Percentiles rank a stretch among this genome's conserved stretches.
Evolutionary conservation across 2,329 filamentous ascomycete genomes (phyloP).

Genomic region (Aureobasidium sp.): DNA sequence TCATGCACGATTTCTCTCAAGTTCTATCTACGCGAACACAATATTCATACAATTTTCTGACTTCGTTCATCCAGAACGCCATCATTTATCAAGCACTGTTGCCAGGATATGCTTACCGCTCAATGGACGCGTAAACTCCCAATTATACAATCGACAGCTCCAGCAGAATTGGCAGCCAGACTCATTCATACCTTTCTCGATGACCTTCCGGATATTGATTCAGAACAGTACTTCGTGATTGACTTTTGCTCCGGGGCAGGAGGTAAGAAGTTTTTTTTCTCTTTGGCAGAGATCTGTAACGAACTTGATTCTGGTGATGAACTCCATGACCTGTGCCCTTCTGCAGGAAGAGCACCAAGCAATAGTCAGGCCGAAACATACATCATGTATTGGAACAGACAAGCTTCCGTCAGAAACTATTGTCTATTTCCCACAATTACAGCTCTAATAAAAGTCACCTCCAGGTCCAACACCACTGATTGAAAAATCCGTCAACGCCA

Average conservation of each 20-base stretch:
- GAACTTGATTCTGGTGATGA: too few species aligned
- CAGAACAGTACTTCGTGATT: slow-evolving; percentile 55
- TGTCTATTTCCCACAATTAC: too few species aligned
- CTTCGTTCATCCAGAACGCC: slow-evolving; percentile 50
- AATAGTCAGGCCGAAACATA: not conserved
- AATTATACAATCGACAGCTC: slow-evolving; percentile 49
- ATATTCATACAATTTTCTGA: not conserved
- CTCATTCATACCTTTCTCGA: slow-evolving; percentile 42
- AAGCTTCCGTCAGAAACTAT: not conserved
- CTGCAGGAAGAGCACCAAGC: not conserved
- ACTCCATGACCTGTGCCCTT: too few species aligned
- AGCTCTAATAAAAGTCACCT: too few species aligned
- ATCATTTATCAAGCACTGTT: slow-evolving; percentile 54
- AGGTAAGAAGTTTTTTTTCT: slow-evolving; percentile 33
- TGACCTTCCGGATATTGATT: slow-evolving; percentile 37
- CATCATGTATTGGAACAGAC: not conserved
- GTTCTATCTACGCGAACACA: not conserved
- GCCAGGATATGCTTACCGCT: slow-evolving; percentile 58
- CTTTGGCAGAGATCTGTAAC: too few species aligned
- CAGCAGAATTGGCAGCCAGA: slow-evolving; percentile 54
- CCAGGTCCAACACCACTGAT: slow-evolving; percentile 30
- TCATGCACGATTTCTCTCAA: not conserved
- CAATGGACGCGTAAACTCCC: slow-evolving; percentile 57
- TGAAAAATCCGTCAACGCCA: slow-evolving; percentile 28
- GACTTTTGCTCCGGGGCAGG: slow-evolving; percentile 73